Conservation (phyloP, 2,329 filamentous ascomycete genomes). For the Colletotrichum horii region DNA sequence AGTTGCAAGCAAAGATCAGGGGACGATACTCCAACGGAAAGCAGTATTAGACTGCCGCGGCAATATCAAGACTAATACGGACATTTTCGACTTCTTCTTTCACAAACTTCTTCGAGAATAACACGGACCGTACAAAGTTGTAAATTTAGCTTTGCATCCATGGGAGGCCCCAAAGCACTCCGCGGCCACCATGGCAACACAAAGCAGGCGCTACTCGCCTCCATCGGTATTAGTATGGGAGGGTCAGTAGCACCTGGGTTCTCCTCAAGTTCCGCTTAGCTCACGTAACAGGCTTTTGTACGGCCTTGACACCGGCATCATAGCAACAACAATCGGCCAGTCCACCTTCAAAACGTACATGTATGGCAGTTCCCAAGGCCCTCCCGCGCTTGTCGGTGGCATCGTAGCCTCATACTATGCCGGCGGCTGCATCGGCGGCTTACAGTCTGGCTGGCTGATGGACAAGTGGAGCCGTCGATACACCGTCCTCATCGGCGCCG, state of each 20-base stretch:
- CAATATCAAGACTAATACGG: not conserved
- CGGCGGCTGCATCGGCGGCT: not conserved
- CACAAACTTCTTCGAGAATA: not conserved
- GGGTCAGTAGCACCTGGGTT: not conserved
- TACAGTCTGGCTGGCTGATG: not conserved
- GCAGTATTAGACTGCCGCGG: not conserved
- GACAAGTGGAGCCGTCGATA: not conserved
- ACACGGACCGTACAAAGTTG: not conserved
- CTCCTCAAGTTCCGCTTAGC: not conserved
- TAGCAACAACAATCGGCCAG: not conserved
- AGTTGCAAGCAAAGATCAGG: not conserved
- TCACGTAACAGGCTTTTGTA: not conserved
- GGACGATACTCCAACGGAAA: not conserved
- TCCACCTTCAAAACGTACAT: not conserved
- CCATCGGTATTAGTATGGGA: not conserved
- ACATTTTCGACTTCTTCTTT: not conserved
- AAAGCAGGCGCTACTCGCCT: not conserved
- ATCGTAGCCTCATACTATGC: not conserved
- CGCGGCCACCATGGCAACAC: not conserved
- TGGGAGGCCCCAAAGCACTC: not conserved
- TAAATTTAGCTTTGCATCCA: not conserved
- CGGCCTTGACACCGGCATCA: not conserved
- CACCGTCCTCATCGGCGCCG: not conserved
- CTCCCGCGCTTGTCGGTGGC: not conserved
- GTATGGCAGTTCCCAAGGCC: not conserved